These are phyloP conservation scores for Fragaria ananassa DNA, from an alignment of 306 rosid species.

Conservation along the genomic window DNA sequence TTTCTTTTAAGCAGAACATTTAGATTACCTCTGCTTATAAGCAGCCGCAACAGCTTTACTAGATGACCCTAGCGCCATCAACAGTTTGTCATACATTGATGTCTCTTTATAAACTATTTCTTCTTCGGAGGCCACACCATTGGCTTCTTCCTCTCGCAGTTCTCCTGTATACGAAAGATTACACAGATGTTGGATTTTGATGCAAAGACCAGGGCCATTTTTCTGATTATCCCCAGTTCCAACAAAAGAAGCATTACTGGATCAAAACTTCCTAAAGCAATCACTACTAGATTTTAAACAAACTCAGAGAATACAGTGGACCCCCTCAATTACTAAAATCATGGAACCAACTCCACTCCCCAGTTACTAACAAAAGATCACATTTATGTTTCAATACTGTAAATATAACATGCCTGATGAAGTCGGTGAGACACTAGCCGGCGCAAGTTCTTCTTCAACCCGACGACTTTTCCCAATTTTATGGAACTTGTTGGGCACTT, in stretches of 20 bases:
- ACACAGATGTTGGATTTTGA: neutral
- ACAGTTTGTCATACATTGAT: conserved; percentile 38
- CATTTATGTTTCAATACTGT: neutral
- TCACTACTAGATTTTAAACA: neutral
- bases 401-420: conserved; percentile 31
- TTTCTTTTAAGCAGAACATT: neutral
- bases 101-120: conserved; percentile 27
- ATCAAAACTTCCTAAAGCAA: neutral
- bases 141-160: conserved; percentile 17
- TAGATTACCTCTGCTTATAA: neutral
- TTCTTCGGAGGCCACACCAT: conserved; percentile 15
- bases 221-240: neutral
- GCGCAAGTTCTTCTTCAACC: conserved; percentile 17
- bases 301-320: neutral
- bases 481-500: conserved; percentile 9
- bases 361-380: neutral
- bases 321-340: neutral
- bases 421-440: conserved; percentile 9
- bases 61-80: conserved; percentile 33
- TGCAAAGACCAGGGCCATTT: neutral
- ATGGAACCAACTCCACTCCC: neutral
- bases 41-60: conserved; percentile 38
- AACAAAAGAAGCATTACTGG: neutral
- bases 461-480: conserved; percentile 17
- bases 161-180: conserved; percentile 15